Base-by-base conservation (phyloP, 306 rosid genomes). In the Mimosa bimucronata region DNA sequence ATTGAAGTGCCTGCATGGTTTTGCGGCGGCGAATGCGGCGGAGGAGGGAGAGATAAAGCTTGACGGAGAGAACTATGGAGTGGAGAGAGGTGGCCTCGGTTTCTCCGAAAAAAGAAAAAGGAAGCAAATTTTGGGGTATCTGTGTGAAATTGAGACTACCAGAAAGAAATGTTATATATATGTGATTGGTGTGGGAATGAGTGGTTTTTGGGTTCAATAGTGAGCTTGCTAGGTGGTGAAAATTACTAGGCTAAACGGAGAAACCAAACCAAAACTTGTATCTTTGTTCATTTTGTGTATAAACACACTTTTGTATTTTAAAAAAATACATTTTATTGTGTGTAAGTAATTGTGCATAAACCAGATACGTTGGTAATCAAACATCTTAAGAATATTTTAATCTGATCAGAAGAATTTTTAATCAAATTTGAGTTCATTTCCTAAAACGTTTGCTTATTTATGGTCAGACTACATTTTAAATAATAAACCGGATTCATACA, bases 1-100 rank as follows among this genome's bases (percentile, higher is more conserved):
- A 76, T 34, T 87, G 90, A 38, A 88, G 68, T 1, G 92, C 80
- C 26, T 93, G 97, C 98, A 93, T 92, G 52, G 88, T 74, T 75
- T 2, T 25, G 55, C 38, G 50, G 50, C 26, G 68, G n/a, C n/a
- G n/a, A n/a, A n/a, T n/a, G 74, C 50, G 21, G 23, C 28, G 60
- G n/a, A 76, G 23, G 19, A 21, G 28, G 50, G 73, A 34, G 57
- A 5, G 74, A 7, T 48, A 7, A 75, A 0, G 9, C 1, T 69
- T 7, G 88, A 34, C 85, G n/a, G n/a, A n/a, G 76, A 75, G 61
- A 81, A 60, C 87, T 40, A 90, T 4, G 40, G 30, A 44, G 26
- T 18, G 8, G 26, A 0, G 45, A 29, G 42, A 34, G 19, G 16
- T 25, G 5, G 5, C 65, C 19, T 31, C 25, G 64, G 46, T 53